phyloP scores from a whole-genome alignment of 371 early-diverging fungal genomes.

The Massospora cicadina region DNA sequence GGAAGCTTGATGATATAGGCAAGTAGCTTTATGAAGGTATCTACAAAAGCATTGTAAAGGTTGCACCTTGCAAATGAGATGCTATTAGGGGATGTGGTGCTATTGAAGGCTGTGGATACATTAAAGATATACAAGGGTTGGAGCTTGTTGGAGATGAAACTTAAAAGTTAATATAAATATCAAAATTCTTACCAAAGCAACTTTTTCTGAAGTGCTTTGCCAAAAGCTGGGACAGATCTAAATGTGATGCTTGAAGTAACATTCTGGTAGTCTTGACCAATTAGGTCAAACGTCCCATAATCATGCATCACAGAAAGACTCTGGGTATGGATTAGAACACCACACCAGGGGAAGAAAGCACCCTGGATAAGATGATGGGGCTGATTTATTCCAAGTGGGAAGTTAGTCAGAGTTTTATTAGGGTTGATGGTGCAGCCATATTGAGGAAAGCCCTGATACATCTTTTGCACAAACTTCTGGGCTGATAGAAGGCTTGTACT shows the following conservation, averaged over 20 bases:
- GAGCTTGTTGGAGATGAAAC: background rate
- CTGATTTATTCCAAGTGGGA: background rate
- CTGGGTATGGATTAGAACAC: background rate
- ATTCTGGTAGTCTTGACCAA: background rate
- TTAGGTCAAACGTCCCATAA: background rate
- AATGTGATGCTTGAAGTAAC: background rate
- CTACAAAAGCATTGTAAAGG: background rate
- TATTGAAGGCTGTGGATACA: no score
- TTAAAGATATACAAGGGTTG: background rate
- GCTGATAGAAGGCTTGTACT: background rate
- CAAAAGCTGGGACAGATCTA: background rate
- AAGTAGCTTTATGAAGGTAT: background rate
- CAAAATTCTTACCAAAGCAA: background rate
- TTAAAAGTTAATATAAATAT: background rate
- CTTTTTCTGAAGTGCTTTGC: background rate
- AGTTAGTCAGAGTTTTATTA: background rate
- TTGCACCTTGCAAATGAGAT: background rate
- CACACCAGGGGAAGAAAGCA: background rate
- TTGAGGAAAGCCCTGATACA: background rate
- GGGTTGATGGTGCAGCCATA: background rate
- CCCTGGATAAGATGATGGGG: background rate
- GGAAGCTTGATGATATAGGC: background rate
- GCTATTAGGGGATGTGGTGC: background rate
- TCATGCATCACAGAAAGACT: background rate
- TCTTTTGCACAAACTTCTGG: background rate